Percentiles rank a stretch among this genome's conserved stretches.
Conservation (phyloP, 805 yeast genomes). For the Saccharomycopsis synnaedendra region DNA sequence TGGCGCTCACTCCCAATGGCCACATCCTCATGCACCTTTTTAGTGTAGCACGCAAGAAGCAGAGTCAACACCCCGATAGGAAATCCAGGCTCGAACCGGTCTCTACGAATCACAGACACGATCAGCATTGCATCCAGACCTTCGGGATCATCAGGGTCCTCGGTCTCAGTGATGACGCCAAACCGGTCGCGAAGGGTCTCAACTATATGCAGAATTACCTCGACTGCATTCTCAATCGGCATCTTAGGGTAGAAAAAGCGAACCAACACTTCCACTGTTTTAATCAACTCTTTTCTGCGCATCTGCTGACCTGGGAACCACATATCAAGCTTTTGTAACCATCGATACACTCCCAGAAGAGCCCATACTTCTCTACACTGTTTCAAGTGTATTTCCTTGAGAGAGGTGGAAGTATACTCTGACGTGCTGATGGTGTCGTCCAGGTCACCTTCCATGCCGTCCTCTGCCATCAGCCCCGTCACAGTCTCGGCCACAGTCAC, state of each 20-base stretch:
- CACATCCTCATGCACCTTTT: too few relatives aligned
- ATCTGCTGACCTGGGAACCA: conserved; percentile 10
- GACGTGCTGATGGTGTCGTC: conserved; percentile 7
- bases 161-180: neutral
- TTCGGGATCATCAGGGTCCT: neutral
- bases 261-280: conserved; percentile 3
- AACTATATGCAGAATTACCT: neutral
- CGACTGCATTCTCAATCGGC: neutral
- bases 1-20: too few relatives aligned
- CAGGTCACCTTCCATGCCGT: neutral
- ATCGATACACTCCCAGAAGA: conserved; percentile 4
- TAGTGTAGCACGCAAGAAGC: conserved; percentile 1
- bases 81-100: neutral
- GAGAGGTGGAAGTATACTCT: conserved; percentile 2
- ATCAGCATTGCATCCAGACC: conserved; percentile 1
- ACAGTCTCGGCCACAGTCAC: conserved; percentile 4
- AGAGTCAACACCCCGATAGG: conserved; percentile 10
- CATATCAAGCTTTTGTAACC: conserved; percentile 8
- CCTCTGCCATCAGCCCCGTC: neutral
- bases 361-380: conserved; percentile 11
- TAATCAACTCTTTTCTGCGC: conserved; percentile 8
- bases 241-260: conserved; percentile 4
- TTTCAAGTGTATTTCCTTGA: conserved; percentile 8
- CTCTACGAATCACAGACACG: neutral
- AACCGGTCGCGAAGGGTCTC: neutral